A percentile compares a stretch with the other conserved stretches of the same genome.
phyloP scores from a whole-genome alignment of 257 asterid species.

The Forsythia viridissima region DNA sequence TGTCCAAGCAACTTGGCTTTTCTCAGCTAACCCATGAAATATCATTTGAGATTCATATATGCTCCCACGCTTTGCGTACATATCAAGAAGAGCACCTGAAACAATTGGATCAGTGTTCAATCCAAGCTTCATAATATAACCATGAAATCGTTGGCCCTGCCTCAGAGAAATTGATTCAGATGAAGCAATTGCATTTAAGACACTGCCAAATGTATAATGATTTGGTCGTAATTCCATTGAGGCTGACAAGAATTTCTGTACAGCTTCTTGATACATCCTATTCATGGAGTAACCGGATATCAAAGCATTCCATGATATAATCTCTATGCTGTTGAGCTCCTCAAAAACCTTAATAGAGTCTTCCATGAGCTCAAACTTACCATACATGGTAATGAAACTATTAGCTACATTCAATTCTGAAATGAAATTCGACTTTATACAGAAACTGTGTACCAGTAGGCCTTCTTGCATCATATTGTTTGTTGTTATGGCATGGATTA shows the following conservation, averaged over 20 bases:
- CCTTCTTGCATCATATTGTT: conserved; percentile 61
- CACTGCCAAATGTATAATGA: conserved; percentile 82
- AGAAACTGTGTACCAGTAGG: conserved; percentile 61
- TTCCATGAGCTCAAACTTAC: conserved; percentile 55
- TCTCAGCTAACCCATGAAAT: conserved; percentile 51
- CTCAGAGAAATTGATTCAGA: conserved; percentile 75
- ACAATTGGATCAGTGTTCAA: conserved; percentile 54
- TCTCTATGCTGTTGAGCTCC: conserved; percentile 58
- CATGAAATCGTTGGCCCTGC: conserved; percentile 73
- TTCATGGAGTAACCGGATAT: conserved; percentile 75
- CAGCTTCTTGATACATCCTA: conserved; percentile 73
- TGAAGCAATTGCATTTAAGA: conserved; percentile 76
- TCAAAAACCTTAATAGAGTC: conserved; percentile 61
- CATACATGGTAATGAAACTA: conserved; percentile 91
- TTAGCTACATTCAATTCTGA: conserved; percentile 67
- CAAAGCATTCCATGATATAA: conserved; percentile 79
- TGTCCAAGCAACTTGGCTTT: conserved; percentile 80
- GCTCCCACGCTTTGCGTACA: conserved; percentile 95
- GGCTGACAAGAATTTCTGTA: conserved; percentile 52
- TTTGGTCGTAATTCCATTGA: conserved; percentile 59
- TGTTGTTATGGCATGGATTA: conserved; percentile 64
- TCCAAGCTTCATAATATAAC: conserved; percentile 57
- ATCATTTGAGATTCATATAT: conserved; percentile 68
- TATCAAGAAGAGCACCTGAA: conserved; percentile 82
- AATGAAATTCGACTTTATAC: conserved; percentile 58